A percentile compares a stretch with the other conserved stretches of the same genome.
Conservation (phyloP, 2,329 filamentous ascomycete species). For the Ambrosiella cleistominuta region DNA sequence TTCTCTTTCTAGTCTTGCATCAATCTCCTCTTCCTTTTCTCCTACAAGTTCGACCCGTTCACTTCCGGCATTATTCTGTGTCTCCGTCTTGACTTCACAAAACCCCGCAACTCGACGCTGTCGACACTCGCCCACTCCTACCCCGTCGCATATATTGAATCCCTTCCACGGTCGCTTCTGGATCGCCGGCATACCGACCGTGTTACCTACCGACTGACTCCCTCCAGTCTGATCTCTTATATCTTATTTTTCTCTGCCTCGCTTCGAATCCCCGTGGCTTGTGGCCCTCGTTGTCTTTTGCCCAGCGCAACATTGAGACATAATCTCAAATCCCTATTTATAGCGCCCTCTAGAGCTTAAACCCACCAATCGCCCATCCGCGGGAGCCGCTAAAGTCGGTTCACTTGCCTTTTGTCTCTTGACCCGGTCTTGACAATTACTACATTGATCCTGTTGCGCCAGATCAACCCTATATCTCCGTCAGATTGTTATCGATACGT, state of each 20-base stretch:
- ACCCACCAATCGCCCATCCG: background rate
- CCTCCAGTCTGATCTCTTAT: too few relatives aligned
- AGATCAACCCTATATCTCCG: background rate
- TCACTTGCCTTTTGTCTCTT: background rate
- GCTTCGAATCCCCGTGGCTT: background rate
- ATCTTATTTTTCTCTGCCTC: background rate
- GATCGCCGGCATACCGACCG: too few relatives aligned
- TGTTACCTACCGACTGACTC: too few relatives aligned
- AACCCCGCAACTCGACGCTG: too few relatives aligned
- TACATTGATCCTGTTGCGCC: background rate
- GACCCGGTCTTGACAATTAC: background rate
- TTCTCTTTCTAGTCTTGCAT: too few relatives aligned
- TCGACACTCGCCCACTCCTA: too few relatives aligned
- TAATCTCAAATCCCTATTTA: background rate
- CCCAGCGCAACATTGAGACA: background rate
- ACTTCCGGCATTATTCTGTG: too few relatives aligned
- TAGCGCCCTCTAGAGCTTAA: background rate
- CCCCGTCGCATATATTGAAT: too few relatives aligned
- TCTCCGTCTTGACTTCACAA: too few relatives aligned
- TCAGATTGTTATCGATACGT: background rate
- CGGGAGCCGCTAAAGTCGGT: background rate
- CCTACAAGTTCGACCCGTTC: too few relatives aligned
- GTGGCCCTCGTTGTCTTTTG: background rate
- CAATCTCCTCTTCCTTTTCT: too few relatives aligned
- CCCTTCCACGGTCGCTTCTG: too few relatives aligned